These are phyloP conservation scores for Rhizopogon salebrosus DNA, from an alignment of 768 basidiomycete species.

Conservation along the genomic window DNA sequence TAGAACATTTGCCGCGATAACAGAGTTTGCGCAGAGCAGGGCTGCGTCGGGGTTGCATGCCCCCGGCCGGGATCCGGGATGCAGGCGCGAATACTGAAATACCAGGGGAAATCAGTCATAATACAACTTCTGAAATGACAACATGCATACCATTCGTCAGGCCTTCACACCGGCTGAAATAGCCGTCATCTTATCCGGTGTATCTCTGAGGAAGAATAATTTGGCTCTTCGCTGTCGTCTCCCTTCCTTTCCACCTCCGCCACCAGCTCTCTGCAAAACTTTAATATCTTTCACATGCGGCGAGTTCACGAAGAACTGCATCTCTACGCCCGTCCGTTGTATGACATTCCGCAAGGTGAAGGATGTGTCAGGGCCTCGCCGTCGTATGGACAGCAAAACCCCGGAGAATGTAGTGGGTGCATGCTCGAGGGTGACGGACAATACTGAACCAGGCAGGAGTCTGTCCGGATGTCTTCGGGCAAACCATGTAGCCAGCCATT, in stretches of 20 bases:
- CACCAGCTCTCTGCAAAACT: slow-evolving; percentile 58
- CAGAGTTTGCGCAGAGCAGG: too few species aligned
- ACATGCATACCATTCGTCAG: neutral
- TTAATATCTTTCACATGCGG: slow-evolving; percentile 87
- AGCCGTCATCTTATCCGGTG: slow-evolving; percentile 80
- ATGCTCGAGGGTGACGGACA: slow-evolving; percentile 72
- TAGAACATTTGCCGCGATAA: neutral
- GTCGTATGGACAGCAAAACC: slow-evolving; percentile 76
- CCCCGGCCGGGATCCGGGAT: neutral
- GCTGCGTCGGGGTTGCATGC: neutral
- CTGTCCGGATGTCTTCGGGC: slow-evolving; percentile 62
- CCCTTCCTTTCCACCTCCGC: slow-evolving; percentile 34
- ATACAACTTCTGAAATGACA: neutral
- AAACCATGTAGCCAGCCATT: slow-evolving; percentile 66
- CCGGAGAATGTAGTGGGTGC: slow-evolving; percentile 85
- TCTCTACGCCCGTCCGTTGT: slow-evolving; percentile 88
- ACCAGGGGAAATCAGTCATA: neutral
- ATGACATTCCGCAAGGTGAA: slow-evolving; percentile 88
- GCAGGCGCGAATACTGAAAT: neutral
- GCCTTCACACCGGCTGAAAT: slow-evolving; percentile 45
- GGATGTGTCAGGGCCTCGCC: slow-evolving; percentile 83
- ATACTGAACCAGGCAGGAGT: slow-evolving; percentile 78
- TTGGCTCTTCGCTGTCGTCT: slow-evolving; percentile 72
- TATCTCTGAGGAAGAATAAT: slow-evolving; percentile 76
- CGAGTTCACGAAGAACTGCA: slow-evolving; percentile 83